Evolutionary conservation across 208 protist genomes (phyloP).

Genomic region (Wallacemonas sp.): DNA sequence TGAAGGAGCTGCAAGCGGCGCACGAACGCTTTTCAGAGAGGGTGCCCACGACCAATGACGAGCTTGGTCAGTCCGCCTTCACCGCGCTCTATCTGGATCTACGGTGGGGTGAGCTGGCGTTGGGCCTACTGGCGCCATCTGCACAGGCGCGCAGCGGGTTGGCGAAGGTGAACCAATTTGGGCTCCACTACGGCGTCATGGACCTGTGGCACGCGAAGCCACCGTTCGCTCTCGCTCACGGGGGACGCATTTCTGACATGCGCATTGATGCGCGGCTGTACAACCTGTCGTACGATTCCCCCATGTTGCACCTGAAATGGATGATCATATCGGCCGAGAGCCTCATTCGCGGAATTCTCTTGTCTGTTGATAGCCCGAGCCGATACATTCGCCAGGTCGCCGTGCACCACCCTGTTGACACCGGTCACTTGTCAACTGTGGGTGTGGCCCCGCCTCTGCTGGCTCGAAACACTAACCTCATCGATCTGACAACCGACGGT

Average conservation of each 20-base stretch:
- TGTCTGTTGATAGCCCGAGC: neutral
- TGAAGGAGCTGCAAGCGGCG: neutral
- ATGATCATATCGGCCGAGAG: neutral
- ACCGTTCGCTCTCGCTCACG: neutral
- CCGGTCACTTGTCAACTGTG: too few species aligned
- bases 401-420: too few species aligned
- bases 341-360: neutral
- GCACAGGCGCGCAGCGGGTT: neutral
- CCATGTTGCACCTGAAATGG: neutral
- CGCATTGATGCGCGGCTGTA: slow-evolving; percentile 11
- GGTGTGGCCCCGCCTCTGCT: neutral
- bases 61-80: neutral
- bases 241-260: neutral
- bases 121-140: neutral
- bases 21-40: neutral
- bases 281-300: neutral
- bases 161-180: slow-evolving; percentile 12
- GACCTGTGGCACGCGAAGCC: neutral
- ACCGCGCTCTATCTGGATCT: slow-evolving; percentile 5
- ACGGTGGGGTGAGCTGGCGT: neutral
- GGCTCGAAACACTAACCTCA: neutral
- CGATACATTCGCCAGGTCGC: neutral
- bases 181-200: slow-evolving; percentile 6
- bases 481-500: neutral
- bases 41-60: too few species aligned